Conservation (phyloP, 2,329 filamentous ascomycete species). For the Botryotinia narcissicola region DNA sequence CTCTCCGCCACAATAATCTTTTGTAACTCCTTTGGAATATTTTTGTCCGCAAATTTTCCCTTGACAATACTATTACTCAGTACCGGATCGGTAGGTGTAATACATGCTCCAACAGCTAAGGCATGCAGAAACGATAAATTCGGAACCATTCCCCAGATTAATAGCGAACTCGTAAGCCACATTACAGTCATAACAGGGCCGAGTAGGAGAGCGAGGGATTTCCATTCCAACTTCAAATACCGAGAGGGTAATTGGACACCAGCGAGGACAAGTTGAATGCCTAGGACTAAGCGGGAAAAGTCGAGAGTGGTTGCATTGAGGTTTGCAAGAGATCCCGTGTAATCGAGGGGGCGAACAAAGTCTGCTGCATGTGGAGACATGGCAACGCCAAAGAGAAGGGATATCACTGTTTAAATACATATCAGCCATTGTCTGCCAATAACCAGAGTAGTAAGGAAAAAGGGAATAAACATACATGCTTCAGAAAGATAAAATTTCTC, state of each 20-base stretch:
- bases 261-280: conserved; percentile 84
- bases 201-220: conserved; percentile 68
- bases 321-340: conserved; percentile 59
- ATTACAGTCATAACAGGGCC: conserved; percentile 82
- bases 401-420: conserved; percentile 67
- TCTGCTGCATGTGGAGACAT: conserved; percentile 78
- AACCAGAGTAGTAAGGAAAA: background rate
- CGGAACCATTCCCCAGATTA: conserved; percentile 76
- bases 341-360: conserved; percentile 71
- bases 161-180: conserved; percentile 79
- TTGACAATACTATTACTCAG: conserved; percentile 89
- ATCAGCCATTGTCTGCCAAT: background rate
- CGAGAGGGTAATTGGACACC: conserved; percentile 83
- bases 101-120: conserved; percentile 75
- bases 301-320: conserved; percentile 74
- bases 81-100: conserved; percentile 90
- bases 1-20: conserved; percentile 77
- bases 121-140: conserved; percentile 72
- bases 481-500: conserved; percentile 90
- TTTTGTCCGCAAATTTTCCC: conserved; percentile 88
- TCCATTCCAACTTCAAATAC: conserved; percentile 78
- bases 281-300: conserved; percentile 83
- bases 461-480: conserved; percentile 58
- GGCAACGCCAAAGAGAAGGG: conserved; percentile 71
- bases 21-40: conserved; percentile 78